These are phyloP conservation scores for Dimocarpus longan DNA, from an alignment of 345 rosid genomes.

Conservation along the genomic window DNA sequence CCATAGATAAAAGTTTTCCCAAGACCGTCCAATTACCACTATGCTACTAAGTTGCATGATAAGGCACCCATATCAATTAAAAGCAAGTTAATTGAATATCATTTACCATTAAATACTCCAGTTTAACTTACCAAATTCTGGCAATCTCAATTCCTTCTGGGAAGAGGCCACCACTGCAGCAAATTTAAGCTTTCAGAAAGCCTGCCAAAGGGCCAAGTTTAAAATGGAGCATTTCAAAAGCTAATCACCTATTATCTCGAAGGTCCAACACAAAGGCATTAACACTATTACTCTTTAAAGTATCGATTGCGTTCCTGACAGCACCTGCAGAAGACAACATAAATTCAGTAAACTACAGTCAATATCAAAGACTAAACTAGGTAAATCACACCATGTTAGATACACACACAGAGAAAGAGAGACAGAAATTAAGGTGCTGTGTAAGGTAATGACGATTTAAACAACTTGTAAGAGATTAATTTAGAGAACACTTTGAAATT, in stretches of 20 bases:
- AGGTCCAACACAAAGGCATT: constrained; percentile 89
- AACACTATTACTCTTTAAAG: constrained; percentile 64
- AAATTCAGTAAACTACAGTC: neutral
- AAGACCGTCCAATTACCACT: neutral
- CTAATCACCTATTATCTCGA: constrained; percentile 90
- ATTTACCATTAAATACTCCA: neutral
- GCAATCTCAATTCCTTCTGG: constrained; percentile 98
- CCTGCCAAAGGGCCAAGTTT: constrained; percentile 25
- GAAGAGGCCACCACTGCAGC: constrained; percentile 92
- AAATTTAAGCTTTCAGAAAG: constrained; percentile 45
- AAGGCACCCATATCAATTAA: constrained; percentile 4
- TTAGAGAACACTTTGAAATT: constrained; percentile 5
- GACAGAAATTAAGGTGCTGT: neutral
- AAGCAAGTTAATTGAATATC: neutral
- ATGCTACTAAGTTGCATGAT: neutral
- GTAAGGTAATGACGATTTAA: neutral
- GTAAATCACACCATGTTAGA: neutral
- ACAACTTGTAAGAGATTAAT: neutral
- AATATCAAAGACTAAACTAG: neutral
- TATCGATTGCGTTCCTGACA: constrained; percentile 78
- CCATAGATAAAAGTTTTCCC: neutral
- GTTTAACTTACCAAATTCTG: constrained; percentile 73
- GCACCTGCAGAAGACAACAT: constrained; percentile 56
- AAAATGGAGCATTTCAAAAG: constrained; percentile 26
- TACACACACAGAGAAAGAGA: neutral